Evolutionary conservation across 1,139 yeast genomes (phyloP).

Genomic region (Nakaseomyces kungkrabaensis): DNA sequence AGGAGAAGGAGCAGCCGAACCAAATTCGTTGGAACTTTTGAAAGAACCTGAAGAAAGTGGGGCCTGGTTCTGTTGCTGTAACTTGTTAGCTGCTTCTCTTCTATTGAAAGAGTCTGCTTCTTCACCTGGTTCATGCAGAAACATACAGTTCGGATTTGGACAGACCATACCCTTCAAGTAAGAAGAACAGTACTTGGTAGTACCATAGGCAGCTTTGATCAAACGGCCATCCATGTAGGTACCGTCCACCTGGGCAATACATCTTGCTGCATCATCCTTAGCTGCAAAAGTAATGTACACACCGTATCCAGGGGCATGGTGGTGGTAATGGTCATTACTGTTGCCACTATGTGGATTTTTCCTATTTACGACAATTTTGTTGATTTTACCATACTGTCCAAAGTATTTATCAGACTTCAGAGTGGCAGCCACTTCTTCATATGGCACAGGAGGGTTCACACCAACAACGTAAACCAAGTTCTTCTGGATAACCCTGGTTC

Average conservation of each 20-base stretch:
- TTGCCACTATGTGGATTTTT: slow-evolving; percentile 41
- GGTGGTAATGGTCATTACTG: slow-evolving; percentile 28
- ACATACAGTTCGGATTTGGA: slow-evolving; percentile 99
- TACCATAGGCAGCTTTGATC: slow-evolving; percentile 92
- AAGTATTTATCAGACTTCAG: slow-evolving; percentile 87
- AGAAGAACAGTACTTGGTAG: slow-evolving; percentile 94
- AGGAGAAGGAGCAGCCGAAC: slow-evolving; percentile 19
- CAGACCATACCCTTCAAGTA: slow-evolving; percentile 92
- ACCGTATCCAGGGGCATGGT: slow-evolving; percentile 67
- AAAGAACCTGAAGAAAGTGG: slow-evolving; percentile 3
- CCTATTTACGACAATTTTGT: slow-evolving; percentile 85
- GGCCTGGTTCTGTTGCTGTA: slow-evolving; percentile 8
- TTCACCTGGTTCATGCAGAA: slow-evolving; percentile 97
- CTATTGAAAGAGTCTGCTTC: slow-evolving; percentile 96
- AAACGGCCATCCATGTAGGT: slow-evolving; percentile 83
- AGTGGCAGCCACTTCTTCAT: slow-evolving; percentile 80
- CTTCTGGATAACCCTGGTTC: slow-evolving; percentile 95
- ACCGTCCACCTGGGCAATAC: slow-evolving; percentile 92
- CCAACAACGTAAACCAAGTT: slow-evolving; percentile 96
- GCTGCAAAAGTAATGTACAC: slow-evolving; percentile 90
- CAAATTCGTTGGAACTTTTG: slow-evolving; percentile 7
- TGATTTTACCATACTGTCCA: slow-evolving; percentile 95
- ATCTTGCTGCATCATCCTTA: slow-evolving; percentile 89
- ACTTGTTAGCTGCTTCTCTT: slow-evolving; percentile 48
- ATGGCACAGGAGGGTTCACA: slow-evolving; percentile 72